Percentiles rank a stretch among this genome's conserved stretches.
phyloP scores from a whole-genome alignment of 2,329 filamentous ascomycete genomes.

The Cercospora zeae-maydis region DNA sequence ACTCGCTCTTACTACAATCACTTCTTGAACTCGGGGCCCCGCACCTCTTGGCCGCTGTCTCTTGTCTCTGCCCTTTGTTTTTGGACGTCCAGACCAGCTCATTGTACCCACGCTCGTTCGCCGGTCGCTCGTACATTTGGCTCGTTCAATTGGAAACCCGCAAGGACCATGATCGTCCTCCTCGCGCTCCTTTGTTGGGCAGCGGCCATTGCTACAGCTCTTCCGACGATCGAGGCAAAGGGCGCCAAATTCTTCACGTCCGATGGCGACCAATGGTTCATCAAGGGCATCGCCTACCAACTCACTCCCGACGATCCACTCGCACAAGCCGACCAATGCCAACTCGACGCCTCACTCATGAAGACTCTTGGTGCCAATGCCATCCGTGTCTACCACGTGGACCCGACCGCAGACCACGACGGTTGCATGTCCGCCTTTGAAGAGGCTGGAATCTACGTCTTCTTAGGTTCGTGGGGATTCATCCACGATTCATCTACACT shows the following conservation, averaged over 20 bases:
- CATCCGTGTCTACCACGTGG: slow-evolving; percentile 86
- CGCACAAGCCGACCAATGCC: slow-evolving; percentile 70
- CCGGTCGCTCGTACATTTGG: not conserved
- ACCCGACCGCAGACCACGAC: slow-evolving; percentile 65
- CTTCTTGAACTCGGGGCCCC: not conserved
- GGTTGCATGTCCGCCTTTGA: slow-evolving; percentile 78
- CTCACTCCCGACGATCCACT: slow-evolving; percentile 69
- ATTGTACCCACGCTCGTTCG: not conserved
- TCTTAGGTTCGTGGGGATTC: slow-evolving; percentile 46
- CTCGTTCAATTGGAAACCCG: not conserved
- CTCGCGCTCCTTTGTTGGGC: not conserved
- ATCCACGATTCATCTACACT: too few species aligned
- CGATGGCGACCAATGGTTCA: slow-evolving; percentile 76
- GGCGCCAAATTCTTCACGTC: slow-evolving; percentile 83
- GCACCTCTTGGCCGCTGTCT: not conserved
- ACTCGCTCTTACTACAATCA: not conserved
- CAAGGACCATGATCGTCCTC: not conserved
- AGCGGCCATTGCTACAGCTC: slow-evolving; percentile 41
- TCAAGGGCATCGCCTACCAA: slow-evolving; percentile 57
- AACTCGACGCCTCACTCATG: slow-evolving; percentile 72
- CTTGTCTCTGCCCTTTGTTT: not conserved
- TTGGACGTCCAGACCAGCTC: not conserved
- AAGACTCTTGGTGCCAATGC: slow-evolving; percentile 75
- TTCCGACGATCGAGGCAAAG: slow-evolving; percentile 57
- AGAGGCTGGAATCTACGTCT: slow-evolving; percentile 76